phyloP scores from a whole-genome alignment of 2,329 filamentous ascomycete species.

The Sporothrix humicola region DNA sequence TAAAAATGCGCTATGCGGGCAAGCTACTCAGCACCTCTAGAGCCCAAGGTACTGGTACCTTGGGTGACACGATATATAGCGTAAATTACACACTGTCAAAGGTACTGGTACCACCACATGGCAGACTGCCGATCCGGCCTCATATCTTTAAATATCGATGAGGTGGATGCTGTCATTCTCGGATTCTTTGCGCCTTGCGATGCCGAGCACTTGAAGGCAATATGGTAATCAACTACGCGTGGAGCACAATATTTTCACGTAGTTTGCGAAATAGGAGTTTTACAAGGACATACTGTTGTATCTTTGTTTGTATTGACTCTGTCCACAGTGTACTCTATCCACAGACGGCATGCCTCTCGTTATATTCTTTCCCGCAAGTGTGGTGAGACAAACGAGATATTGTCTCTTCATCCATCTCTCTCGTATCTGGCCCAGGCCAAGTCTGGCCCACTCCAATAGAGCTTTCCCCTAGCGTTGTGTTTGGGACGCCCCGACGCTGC shows the following conservation, averaged over 20 bases:
- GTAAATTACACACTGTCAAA: not conserved
- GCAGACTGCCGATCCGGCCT: conserved; percentile 7
- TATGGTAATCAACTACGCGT: not conserved
- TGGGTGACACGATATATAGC: too few species aligned
- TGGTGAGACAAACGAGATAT: conserved; percentile 11
- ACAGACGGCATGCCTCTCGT: not conserved
- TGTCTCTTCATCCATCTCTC: conserved; percentile 9
- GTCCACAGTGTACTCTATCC: too few species aligned
- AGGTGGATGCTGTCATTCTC: conserved; percentile 25
- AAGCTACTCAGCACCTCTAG: conserved; percentile 26
- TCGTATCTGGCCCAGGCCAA: conserved; percentile 30
- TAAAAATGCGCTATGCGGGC: conserved; percentile 10
- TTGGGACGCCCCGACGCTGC: conserved; percentile 33
- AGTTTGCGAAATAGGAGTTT: too few species aligned
- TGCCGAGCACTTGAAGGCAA: not conserved
- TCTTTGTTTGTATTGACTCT: not conserved
- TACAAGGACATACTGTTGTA: not conserved
- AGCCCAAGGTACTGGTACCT: not conserved
- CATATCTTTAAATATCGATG: conserved; percentile 4
- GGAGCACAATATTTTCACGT: too few species aligned
- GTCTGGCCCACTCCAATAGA: conserved; percentile 24
- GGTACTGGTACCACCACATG: not conserved
- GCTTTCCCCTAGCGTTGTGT: conserved; percentile 33
- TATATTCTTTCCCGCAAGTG: not conserved
- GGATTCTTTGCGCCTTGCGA: conserved; percentile 15